Evolutionary conservation across 1,284 basidiomycete genomes (phyloP).

Genomic region (Leccinum pachyderme): DNA sequence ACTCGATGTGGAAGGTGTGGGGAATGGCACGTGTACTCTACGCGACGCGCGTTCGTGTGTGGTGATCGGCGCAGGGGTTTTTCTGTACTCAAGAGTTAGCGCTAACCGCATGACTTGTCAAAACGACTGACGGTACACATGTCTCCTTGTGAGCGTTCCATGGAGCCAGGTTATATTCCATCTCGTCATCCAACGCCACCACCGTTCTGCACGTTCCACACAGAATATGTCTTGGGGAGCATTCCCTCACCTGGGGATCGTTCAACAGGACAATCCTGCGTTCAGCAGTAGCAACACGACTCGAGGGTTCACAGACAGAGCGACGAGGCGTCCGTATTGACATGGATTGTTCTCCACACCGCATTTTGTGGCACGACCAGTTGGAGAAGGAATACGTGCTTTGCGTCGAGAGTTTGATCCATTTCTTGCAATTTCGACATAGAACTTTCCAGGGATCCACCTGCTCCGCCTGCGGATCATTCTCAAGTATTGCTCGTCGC

Average conservation of each 20-base stretch:
- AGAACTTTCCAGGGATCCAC: constrained; percentile 50
- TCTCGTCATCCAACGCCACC: constrained; percentile 44
- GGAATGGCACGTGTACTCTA: constrained; percentile 10
- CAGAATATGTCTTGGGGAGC: constrained; percentile 42
- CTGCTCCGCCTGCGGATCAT: constrained; percentile 49
- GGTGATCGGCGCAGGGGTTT: constrained; percentile 20
- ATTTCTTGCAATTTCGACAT: constrained; percentile 59
- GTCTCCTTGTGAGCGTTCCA: constrained; percentile 60
- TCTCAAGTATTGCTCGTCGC: constrained; percentile 49
- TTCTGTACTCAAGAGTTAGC: constrained; percentile 15
- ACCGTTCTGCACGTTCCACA: constrained; percentile 49
- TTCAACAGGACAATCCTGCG: constrained; percentile 59
- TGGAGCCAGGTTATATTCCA: constrained; percentile 52
- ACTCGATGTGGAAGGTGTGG: constrained; percentile 22
- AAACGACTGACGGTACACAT: constrained; percentile 44
- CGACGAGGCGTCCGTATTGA: constrained; percentile 18
- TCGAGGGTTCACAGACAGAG: constrained; percentile 43
- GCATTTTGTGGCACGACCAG: constrained; percentile 52
- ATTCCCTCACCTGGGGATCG: constrained; percentile 53
- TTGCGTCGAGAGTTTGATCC: constrained; percentile 49
- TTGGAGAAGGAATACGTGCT: constrained; percentile 44
- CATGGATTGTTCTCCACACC: constrained; percentile 33
- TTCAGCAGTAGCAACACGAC: constrained; percentile 56
- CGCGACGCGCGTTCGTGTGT: constrained; percentile 19
- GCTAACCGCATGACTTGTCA: constrained; percentile 6